Base-by-base conservation (phyloP, 129 eudicot species). In the Pulicaria dysenterica region DNA sequence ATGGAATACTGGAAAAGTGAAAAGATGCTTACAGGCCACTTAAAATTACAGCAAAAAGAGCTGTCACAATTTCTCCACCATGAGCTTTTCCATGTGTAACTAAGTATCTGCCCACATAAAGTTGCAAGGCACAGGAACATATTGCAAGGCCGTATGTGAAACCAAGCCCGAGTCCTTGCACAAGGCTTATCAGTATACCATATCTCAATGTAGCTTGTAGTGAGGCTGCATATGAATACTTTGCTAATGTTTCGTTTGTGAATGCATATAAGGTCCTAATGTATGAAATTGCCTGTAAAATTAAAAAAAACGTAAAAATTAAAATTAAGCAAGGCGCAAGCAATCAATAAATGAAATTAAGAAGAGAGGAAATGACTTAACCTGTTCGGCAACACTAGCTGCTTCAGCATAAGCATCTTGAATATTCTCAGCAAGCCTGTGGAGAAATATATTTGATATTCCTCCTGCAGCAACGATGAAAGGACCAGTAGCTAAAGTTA, bases 401-500 rank as follows among this genome's bases (percentile, higher is more conserved):
- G 98, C 98, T 84, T 94, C 98, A 36, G 98, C 96, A 82, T 94
- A 94, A 34, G 98, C 98, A 81, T 94, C 98, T 78, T 94, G 98
- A 65, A 94, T 94, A 81, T 90, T 94, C 79, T 94, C 98, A 5
- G 97, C 97, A 80, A 94, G 98, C 36, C 96, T 87, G 70, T 94
- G 98, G 65, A 94, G 89, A 86, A 94, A 94, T 56, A 94, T 94
- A 72, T 94, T 94, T 58, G 98, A 94, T 78, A 94, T 86, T 79
- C 98, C 98, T 75, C 98, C 98, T 36, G 97, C 98, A 73, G 98
- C 98, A 69, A 94, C 98, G 79, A 94, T 94, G 40, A 94, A 87
- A 8, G 98, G 98, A 12, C 98, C 98, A 17, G 96, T 90, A 46
- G 87, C 92, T 83, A 94, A 75, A 68, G 98, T 94, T 58, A 94